Percentiles rank a stretch among this genome's conserved stretches.
Evolutionary conservation across 2,329 filamentous ascomycete genomes (phyloP).

Genomic region (Epichloe brachyelytri): DNA sequence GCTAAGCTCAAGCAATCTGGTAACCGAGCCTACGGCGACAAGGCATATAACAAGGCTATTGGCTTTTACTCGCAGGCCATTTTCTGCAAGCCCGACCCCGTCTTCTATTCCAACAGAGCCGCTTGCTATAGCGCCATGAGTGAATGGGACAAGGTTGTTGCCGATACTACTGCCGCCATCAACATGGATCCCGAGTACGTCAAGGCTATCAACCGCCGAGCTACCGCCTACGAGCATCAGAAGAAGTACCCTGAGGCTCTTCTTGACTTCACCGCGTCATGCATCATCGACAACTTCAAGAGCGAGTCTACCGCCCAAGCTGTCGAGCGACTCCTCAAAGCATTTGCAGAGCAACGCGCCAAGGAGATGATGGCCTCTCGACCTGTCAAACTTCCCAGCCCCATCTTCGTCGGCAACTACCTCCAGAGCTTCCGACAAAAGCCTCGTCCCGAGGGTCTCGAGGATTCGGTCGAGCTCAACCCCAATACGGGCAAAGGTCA

Average conservation of each 20-base stretch:
- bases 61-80: slow-evolving; percentile 93
- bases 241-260: slow-evolving; percentile 86
- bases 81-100: slow-evolving; percentile 89
- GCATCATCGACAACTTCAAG: slow-evolving; percentile 96
- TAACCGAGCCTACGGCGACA: slow-evolving; percentile 90
- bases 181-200: slow-evolving; percentile 90
- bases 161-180: slow-evolving; percentile 91
- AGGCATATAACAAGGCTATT: slow-evolving; percentile 89
- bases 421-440: slow-evolving; percentile 92
- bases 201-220: slow-evolving; percentile 92
- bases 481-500: slow-evolving; percentile 74
- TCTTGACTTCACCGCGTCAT: slow-evolving; percentile 95
- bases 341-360: slow-evolving; percentile 89
- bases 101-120: slow-evolving; percentile 97
- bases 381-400: slow-evolving; percentile 76
- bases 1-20: slow-evolving; percentile 87
- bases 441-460: slow-evolving; percentile 66
- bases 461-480: slow-evolving; percentile 64
- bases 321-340: slow-evolving; percentile 88
- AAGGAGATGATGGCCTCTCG: slow-evolving; percentile 82
- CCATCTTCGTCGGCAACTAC: slow-evolving; percentile 97
- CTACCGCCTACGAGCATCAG: slow-evolving; percentile 91
- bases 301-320: slow-evolving; percentile 80
- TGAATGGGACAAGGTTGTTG: slow-evolving; percentile 91
- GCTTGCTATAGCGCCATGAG: slow-evolving; percentile 91